Evolutionary conservation across 495 filamentous ascomycete genomes (phyloP).

Genomic region (Sporormia fimetaria): DNA sequence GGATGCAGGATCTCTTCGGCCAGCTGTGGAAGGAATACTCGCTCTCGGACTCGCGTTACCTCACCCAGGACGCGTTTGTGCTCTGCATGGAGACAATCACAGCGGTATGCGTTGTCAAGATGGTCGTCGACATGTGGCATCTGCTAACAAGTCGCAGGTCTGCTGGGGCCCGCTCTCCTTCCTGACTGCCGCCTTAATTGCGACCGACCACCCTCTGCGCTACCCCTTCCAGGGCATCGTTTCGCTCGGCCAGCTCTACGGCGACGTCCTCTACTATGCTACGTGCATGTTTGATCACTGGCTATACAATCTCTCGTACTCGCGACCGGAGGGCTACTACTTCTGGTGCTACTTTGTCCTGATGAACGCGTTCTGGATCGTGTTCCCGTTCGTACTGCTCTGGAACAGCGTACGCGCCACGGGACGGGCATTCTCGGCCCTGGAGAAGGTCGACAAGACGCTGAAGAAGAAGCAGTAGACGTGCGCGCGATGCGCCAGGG

Average conservation of each 20-base stretch:
- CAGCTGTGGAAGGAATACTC: constrained; percentile 88
- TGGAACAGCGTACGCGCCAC: constrained; percentile 11
- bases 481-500: not conserved
- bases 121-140: not conserved
- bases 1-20: constrained; percentile 52
- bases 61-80: constrained; percentile 68
- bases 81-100: constrained; percentile 78
- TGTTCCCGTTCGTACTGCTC: constrained; percentile 46
- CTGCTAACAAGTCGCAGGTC: constrained; percentile 34
- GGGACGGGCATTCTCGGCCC: constrained; percentile 15
- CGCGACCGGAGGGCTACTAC: constrained; percentile 66
- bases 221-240: constrained; percentile 63
- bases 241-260: constrained; percentile 74
- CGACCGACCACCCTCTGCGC: constrained; percentile 46
- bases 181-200: constrained; percentile 49
- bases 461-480: constrained; percentile 18
- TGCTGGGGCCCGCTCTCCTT: constrained; percentile 78
- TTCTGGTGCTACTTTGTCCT: constrained; percentile 83
- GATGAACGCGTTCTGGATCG: constrained; percentile 79
- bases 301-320: constrained; percentile 47
- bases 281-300: constrained; percentile 63
- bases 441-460: constrained; percentile 19
- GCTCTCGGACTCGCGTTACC: constrained; percentile 69
- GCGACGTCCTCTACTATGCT: constrained; percentile 73
- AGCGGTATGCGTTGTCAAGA: constrained; percentile 43